Evolutionary conservation across 208 protist species (phyloP).

Genomic region (Polymyxa betae): DNA sequence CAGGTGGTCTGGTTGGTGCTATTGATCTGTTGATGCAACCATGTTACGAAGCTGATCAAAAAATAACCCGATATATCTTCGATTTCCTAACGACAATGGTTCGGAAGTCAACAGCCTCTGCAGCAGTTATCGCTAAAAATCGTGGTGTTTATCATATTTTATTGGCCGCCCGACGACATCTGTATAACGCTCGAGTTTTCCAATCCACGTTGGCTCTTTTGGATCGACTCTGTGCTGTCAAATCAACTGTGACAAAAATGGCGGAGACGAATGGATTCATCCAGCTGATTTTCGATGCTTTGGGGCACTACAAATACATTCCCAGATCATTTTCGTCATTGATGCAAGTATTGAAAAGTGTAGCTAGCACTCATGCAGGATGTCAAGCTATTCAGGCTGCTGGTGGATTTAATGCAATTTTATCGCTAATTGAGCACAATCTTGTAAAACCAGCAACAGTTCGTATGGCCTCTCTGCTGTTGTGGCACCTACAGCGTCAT

Average conservation of each 20-base stretch:
- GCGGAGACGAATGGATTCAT: constrained; percentile 31
- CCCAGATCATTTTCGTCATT: not conserved
- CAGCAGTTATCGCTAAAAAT: constrained; percentile 46
- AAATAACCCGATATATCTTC: not conserved
- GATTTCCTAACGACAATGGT: constrained; percentile 17
- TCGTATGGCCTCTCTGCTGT: not conserved
- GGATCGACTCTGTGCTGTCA: constrained; percentile 5
- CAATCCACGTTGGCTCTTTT: not conserved
- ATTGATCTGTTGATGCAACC: not conserved
- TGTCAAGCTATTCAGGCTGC: not conserved
- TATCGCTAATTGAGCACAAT: constrained; percentile 38
- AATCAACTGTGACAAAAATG: not conserved
- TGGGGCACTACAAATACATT: constrained; percentile 41
- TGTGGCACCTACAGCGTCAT: constrained; percentile 49
- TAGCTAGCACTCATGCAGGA: not conserved
- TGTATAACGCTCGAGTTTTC: constrained; percentile 16
- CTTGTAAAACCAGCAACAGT: constrained; percentile 7
- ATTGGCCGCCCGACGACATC: not conserved
- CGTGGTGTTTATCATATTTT: not conserved
- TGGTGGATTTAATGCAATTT: constrained; percentile 19
- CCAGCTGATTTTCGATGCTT: not conserved
- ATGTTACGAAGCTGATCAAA: constrained; percentile 2
- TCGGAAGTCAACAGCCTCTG: not conserved
- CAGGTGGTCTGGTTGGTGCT: not conserved
- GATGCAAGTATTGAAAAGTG: not conserved